Conservation (phyloP, 306 rosid species). For the Cucurbita moschata region DNA sequence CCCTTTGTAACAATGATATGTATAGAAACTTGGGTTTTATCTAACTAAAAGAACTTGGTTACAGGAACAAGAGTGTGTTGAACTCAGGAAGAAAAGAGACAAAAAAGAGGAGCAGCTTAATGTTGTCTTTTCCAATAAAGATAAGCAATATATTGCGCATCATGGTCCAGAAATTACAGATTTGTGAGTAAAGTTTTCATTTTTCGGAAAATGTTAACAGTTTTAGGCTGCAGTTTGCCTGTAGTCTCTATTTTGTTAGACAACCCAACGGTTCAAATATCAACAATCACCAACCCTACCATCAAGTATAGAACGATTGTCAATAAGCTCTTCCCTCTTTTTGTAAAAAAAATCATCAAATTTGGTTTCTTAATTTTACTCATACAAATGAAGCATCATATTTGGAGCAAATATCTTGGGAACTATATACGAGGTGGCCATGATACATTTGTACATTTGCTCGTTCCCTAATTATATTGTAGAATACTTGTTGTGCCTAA, state of each 20-base stretch:
- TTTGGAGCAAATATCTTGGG: neutral
- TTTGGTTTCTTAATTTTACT: neutral
- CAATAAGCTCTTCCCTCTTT: neutral
- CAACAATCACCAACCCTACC: neutral
- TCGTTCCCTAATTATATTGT: neutral
- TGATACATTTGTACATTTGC: neutral
- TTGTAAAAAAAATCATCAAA: neutral
- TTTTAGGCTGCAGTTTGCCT: neutral
- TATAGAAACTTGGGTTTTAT: neutral
- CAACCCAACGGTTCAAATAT: neutral
- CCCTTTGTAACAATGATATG: neutral
- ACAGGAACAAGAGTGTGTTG: constrained; percentile 61
- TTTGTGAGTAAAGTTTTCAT: constrained; percentile 29
- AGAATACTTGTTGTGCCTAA: neutral
- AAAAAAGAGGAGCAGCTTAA: constrained; percentile 32
- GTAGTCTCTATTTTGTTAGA: neutral
- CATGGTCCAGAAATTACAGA: constrained; percentile 18
- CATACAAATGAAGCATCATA: neutral
- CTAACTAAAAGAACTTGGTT: constrained; percentile 9
- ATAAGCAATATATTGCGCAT: constrained; percentile 19
- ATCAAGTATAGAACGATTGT: neutral
- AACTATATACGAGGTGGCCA: neutral
- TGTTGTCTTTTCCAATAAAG: constrained; percentile 15
- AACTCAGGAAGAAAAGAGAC: constrained; percentile 48
- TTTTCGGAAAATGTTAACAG: neutral